Evolutionary conservation across 441 rosid genomes (phyloP).

Genomic region (Macaranga tanarius): DNA sequence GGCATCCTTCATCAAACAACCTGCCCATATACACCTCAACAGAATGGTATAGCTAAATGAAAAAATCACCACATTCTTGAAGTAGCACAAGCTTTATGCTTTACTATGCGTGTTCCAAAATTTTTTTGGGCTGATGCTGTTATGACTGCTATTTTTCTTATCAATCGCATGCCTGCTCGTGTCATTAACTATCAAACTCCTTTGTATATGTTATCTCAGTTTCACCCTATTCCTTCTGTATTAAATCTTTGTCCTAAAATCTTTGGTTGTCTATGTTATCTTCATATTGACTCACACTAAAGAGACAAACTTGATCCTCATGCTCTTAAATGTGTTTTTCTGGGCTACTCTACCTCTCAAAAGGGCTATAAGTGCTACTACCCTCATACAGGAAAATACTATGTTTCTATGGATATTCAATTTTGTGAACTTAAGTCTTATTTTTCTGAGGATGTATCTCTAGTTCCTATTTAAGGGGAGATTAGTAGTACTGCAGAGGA

Average conservation of each 20-base stretch:
- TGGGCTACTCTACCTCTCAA: neutral
- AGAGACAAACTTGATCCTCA: neutral
- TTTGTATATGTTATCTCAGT: neutral
- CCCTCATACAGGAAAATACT: constrained; percentile 1
- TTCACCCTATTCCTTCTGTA: neutral
- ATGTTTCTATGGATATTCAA: neutral
- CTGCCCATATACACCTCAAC: neutral
- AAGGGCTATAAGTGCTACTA: neutral
- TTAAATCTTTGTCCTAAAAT: constrained; percentile 3
- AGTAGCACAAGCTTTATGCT: neutral
- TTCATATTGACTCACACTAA: neutral
- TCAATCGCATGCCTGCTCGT: neutral
- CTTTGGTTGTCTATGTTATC: no score
- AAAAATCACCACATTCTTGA: neutral
- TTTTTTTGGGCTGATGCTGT: neutral
- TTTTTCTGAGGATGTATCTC: neutral
- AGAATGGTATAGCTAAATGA: neutral
- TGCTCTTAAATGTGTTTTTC: constrained; percentile 2
- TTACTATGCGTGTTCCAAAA: constrained; percentile 10
- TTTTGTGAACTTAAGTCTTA: neutral
- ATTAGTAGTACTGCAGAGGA: neutral
- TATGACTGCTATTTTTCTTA: neutral
- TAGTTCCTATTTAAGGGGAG: neutral
- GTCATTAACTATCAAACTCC: neutral
- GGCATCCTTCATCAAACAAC: constrained; percentile 6